These are phyloP conservation scores for Aegilops sharonensis DNA, from an alignment of 176 grass and related monocot species.

Conservation along the genomic window DNA sequence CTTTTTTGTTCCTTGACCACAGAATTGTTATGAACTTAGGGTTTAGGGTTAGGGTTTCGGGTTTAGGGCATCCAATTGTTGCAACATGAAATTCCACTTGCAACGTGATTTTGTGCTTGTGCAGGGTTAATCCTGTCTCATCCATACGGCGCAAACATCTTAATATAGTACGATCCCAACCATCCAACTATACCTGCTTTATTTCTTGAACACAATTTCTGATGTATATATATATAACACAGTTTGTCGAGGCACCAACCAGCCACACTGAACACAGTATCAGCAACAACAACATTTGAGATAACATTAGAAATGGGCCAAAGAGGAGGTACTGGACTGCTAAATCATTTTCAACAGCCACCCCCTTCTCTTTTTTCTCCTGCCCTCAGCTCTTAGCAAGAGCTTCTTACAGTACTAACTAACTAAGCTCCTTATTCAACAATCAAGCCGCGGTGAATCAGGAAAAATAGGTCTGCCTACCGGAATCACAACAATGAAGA, in stretches of 20 bases:
- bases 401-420: background rate
- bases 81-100: no score
- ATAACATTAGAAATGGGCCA: background rate
- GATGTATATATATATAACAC: background rate
- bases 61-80: no score
- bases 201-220: constrained; percentile 9
- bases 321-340: background rate
- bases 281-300: background rate
- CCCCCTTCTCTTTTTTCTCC: background rate
- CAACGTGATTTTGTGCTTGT: background rate
- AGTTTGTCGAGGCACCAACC: background rate
- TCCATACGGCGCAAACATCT: background rate
- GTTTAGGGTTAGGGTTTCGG: no score
- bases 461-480: constrained; percentile 20
- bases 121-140: background rate
- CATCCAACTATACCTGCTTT: constrained; percentile 1
- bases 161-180: background rate
- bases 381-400: constrained; percentile 7
- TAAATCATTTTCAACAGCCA: background rate
- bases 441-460: constrained; percentile 17
- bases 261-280: background rate
- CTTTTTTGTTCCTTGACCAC: background rate
- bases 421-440: constrained; percentile 47
- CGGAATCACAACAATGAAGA: constrained; percentile 21
- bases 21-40: background rate